These are phyloP conservation scores for Phytopythium boreale DNA, from an alignment of 352 stramenopile genomes.

Conservation along the genomic window DNA sequence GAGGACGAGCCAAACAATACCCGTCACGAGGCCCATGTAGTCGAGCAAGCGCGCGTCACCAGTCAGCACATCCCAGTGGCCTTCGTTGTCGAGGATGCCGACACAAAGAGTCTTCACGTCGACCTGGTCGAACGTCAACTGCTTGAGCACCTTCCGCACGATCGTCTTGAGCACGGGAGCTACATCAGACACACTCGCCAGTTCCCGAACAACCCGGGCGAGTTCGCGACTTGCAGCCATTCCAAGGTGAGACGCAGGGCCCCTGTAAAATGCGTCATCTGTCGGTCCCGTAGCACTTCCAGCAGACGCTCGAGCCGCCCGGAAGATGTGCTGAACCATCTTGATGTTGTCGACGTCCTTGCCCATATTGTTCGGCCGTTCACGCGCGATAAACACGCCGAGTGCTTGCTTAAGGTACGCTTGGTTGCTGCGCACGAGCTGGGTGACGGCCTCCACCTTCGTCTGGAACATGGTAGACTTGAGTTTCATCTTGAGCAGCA, in stretches of 20 bases:
- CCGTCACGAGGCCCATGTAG: conserved; percentile 76
- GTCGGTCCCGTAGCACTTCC: neutral
- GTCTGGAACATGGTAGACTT: conserved; percentile 89
- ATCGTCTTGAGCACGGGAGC: conserved; percentile 82
- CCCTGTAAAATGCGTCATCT: conserved; percentile 65
- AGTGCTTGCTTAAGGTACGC: conserved; percentile 71
- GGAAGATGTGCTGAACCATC: conserved; percentile 87
- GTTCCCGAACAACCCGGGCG: conserved; percentile 75
- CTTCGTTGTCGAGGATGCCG: conserved; percentile 71
- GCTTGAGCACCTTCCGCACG: conserved; percentile 81
- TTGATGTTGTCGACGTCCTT: conserved; percentile 90
- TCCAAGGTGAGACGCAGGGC: conserved; percentile 47
- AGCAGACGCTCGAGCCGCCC: conserved; percentile 36
- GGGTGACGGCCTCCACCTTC: conserved; percentile 80
- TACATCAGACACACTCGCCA: conserved; percentile 70
- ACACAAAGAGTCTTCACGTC: conserved; percentile 80
- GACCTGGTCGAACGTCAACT: conserved; percentile 78
- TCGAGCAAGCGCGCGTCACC: conserved; percentile 66
- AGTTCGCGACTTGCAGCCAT: conserved; percentile 67
- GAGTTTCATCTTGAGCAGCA: conserved; percentile 80
- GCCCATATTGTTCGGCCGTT: conserved; percentile 80
- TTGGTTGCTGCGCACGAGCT: conserved; percentile 68
- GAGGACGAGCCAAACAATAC: conserved; percentile 72
- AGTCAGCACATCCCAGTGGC: conserved; percentile 64
- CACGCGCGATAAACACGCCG: conserved; percentile 64